Evolutionary conservation across 495 filamentous ascomycete species (phyloP).

Genomic region (Clohesyomyces aquaticus): DNA sequence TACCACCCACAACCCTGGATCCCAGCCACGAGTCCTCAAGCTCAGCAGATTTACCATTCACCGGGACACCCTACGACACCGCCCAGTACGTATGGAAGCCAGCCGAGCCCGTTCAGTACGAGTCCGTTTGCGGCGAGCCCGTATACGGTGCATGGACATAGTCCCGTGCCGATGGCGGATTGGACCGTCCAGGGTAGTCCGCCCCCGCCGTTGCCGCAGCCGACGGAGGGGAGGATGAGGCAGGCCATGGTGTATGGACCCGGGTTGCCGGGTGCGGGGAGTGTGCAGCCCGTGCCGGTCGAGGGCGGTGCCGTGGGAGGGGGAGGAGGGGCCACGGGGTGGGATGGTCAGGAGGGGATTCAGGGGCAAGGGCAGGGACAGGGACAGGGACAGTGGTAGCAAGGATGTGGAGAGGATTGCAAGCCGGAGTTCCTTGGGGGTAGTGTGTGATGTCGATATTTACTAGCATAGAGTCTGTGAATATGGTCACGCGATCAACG

Average conservation of each 20-base stretch:
- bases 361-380: conserved; percentile 1
- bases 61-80: conserved; percentile 21
- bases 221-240: conserved; percentile 28
- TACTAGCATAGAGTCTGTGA: too few relatives aligned
- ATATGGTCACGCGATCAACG: too few relatives aligned
- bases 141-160: neutral
- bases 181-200: too few relatives aligned
- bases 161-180: too few relatives aligned
- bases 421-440: too few relatives aligned
- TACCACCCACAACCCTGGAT: conserved; percentile 12
- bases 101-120: conserved; percentile 20
- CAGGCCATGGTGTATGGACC: conserved; percentile 28
- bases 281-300: too few relatives aligned
- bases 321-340: neutral
- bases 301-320: too few relatives aligned
- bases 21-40: neutral
- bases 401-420: conserved; percentile 2
- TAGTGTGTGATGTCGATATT: too few relatives aligned
- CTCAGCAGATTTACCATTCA: neutral
- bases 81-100: conserved; percentile 13
- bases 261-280: conserved; percentile 16
- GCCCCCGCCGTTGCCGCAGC: conserved; percentile 29
- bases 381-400: neutral
- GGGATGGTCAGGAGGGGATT: too few relatives aligned
- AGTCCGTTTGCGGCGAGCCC: conserved; percentile 18